phyloP scores from a whole-genome alignment of 306 rosid species.

The Comarum palustre region DNA sequence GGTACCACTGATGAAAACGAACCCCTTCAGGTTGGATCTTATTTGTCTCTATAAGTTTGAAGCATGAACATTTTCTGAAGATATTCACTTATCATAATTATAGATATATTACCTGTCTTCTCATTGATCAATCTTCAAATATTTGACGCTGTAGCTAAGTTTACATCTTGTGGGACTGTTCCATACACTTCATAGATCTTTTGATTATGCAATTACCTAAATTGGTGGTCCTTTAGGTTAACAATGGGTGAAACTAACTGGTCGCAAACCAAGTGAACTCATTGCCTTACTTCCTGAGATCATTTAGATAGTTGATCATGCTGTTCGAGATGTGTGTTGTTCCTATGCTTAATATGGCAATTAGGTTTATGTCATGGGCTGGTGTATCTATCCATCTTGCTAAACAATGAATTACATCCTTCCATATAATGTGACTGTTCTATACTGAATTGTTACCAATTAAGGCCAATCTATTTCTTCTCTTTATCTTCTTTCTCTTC shows the following conservation, averaged over 20 bases:
- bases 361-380: not conserved
- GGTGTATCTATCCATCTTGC: not conserved
- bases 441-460: not conserved
- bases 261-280: not conserved
- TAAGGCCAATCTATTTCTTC: not conserved
- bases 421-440: not conserved
- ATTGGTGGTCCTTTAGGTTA: not conserved
- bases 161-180: not conserved
- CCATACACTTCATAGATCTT: not conserved
- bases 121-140: not conserved
- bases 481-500: not conserved
- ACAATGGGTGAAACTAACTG: not conserved
- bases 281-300: not conserved
- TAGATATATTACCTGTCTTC: not conserved
- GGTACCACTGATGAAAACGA: constrained; percentile 94
- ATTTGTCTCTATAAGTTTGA: not conserved
- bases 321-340: not conserved
- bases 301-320: constrained; percentile 1
- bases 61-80: not conserved
- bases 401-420: not conserved
- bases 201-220: not conserved
- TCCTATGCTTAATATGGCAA: not conserved
- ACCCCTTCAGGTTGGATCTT: constrained; percentile 82
- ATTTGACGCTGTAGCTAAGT: not conserved
- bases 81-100: not conserved